Evolutionary conservation across 345 rosid genomes (phyloP), one percentile per base, ranked within the genome.

Genomic region (Populus tremula): DNA sequence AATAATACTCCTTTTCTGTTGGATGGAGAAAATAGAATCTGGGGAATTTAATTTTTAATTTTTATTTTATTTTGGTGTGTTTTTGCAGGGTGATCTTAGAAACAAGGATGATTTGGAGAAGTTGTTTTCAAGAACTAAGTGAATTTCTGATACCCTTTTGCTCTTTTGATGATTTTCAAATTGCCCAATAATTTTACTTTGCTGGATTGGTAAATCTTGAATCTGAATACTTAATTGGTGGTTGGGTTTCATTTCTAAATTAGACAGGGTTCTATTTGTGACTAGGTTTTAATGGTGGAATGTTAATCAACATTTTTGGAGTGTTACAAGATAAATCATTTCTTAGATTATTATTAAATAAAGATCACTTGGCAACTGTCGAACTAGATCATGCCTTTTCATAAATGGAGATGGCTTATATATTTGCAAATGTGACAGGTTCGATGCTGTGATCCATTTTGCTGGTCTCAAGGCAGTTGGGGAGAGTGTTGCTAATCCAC

Each of bases 401-500:
- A 25, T 62, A 16, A 10, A 14, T 41, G 36, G 27, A 18, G 35
- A 18, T 63, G 7, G 38, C 14, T 79, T 12, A 71, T 43, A n/a
- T 25, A 31, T 67, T 76, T 75, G 50, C 59, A 47, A 8, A 66
- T 78, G 76, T 38, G 56, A 77, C 84, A 93, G 98, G 80, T 93
- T 87, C 80, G 94, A 96, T 85, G 98, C 96, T 14, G 99, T 96
- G 83, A 92, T 96, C 71, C 99, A 96, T 77, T 93, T 93, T 82
- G 99, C 97, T 85, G 98, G 97, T 67, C 91, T 91, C 36, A 93
- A 96, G 86, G 97, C 98, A 43, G 98, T 94, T 45, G 92, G 93
- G 12, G 99, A 93, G 84, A 96, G 98, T 75, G 92, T 93, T 75
- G 87, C 67, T 12, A 78, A 89, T 70, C 99, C 98, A 73, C 90